Base-by-base conservation (phyloP, 2,329 filamentous ascomycete genomes). In the Epichloe elymi region DNA sequence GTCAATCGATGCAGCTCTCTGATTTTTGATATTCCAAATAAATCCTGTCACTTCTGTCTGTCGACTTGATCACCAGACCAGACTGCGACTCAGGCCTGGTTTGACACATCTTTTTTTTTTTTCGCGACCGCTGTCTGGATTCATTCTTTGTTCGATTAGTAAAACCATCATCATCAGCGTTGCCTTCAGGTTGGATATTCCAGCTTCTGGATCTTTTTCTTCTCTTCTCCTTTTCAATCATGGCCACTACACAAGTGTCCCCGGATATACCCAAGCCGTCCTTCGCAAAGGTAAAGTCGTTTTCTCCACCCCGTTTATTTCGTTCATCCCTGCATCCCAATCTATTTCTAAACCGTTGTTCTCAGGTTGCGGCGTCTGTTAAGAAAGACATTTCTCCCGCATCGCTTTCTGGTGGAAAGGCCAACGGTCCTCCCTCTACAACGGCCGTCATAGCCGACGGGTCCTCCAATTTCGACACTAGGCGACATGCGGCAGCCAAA, bases 281-380 rank as follows among this genome's bases (percentile, higher is more conserved):
- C 42, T 89, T 89, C 73, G 85, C 85, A 68, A 88, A 86, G 77
- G 85, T 87, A 71, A 53, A 73, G 11, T 42, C 14, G 36, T 6
- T 15, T 12, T 19, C 23, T 30, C 10, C 35, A 6, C 8, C 15
- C n/a, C 26, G 11, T 36, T 11, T 7, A 33, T 40, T n/a, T 30
- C 20, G 8, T 8, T 11, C 20, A 44, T 51, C 7, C 12, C 7
- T 42, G 15, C 38, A n/a, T 37, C 17, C 44, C 46, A 15, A 6
- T 50, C 46, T 41, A 45, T 20, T 50, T 40, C 47, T 50, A 6
- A 50, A 23, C 3, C 6, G 3, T 26, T 20, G 43, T 53, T 48
- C 53, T 40, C 51, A 78, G 74, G 71, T 78, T 55, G 74, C 73
- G 57, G 74, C 75, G 50, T 73, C 74, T 39, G 55, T 67, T 46